phyloP scores from a whole-genome alignment of 2,329 filamentous ascomycete genomes.

The Coniochaeta sp. region DNA sequence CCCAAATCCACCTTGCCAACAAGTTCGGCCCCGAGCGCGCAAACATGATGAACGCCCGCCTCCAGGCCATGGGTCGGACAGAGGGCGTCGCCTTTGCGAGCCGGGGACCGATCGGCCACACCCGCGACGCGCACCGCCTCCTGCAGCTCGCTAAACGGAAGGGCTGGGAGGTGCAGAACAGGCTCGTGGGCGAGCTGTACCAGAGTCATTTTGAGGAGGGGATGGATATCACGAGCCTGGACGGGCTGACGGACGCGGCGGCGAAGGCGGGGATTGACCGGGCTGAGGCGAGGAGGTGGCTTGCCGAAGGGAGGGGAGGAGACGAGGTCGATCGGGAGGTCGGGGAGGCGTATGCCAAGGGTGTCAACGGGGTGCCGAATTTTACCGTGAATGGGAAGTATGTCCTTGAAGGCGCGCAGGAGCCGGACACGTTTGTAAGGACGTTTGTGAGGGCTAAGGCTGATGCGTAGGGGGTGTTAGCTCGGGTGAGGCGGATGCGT shows the following conservation, averaged over 20 bases:
- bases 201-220: constrained; percentile 58
- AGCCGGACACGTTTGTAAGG: constrained; percentile 58
- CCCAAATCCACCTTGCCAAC: constrained; percentile 43
- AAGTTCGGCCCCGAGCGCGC: constrained; percentile 61
- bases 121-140: constrained; percentile 71
- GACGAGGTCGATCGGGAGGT: constrained; percentile 52
- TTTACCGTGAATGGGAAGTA: constrained; percentile 65
- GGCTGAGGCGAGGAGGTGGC: constrained; percentile 44
- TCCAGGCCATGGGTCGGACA: constrained; percentile 49
- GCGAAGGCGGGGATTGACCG: constrained; percentile 46
- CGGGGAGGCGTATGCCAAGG: constrained; percentile 39
- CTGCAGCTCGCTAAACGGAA: constrained; percentile 59
- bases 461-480: neutral
- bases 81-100: constrained; percentile 71
- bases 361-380: constrained; percentile 63
- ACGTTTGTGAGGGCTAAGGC: constrained; percentile 49
- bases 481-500: neutral
- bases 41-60: constrained; percentile 16
- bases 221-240: constrained; percentile 53
- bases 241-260: constrained; percentile 44
- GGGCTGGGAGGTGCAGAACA: constrained; percentile 44
- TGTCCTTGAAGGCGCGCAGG: constrained; percentile 65
- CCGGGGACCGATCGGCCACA: constrained; percentile 65
- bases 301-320: constrained; percentile 47
- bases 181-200: constrained; percentile 58